Evolutionary conservation across 257 asterid genomes (phyloP).

Genomic region (Paraleonurus japonicus): DNA sequence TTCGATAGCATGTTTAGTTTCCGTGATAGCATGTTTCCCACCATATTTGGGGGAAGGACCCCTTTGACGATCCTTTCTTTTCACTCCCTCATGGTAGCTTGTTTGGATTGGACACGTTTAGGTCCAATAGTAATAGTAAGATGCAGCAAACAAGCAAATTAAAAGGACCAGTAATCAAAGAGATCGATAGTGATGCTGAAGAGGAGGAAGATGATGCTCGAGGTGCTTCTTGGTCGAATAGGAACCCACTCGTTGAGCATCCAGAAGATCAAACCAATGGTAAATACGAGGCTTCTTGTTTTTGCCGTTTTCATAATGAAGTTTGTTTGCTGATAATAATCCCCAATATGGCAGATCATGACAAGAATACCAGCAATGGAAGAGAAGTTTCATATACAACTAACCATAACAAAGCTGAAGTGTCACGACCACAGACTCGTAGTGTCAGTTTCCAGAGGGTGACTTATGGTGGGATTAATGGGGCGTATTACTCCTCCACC

Average conservation of each 20-base stretch:
- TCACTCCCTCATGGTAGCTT: slow-evolving; percentile 39
- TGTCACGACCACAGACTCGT: slow-evolving; percentile 24
- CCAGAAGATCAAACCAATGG: slow-evolving; percentile 73
- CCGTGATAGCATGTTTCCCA: slow-evolving; percentile 35
- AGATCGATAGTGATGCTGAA: slow-evolving; percentile 55
- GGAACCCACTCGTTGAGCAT: slow-evolving; percentile 69
- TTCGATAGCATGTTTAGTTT: slow-evolving; percentile 28
- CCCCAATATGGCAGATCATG: slow-evolving; percentile 33
- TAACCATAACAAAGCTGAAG: slow-evolving; percentile 26
- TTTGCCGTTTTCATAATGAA: not conserved
- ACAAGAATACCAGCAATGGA: slow-evolving; percentile 19
- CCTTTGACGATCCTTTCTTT: slow-evolving; percentile 77
- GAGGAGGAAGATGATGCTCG: slow-evolving; percentile 18
- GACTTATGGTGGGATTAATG: slow-evolving; percentile 74
- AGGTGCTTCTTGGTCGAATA: slow-evolving; percentile 33
- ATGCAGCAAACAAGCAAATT: slow-evolving; percentile 25
- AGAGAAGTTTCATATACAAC: slow-evolving; percentile 23
- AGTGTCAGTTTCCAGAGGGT: slow-evolving; percentile 65
- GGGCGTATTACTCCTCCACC: slow-evolving; percentile 67
- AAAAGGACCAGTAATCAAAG: slow-evolving; percentile 56
- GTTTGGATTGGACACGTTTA: slow-evolving; percentile 31
- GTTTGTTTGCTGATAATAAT: not conserved
- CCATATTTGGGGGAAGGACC: slow-evolving; percentile 55
- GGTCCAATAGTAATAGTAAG: slow-evolving; percentile 22
- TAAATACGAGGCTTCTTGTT: slow-evolving; percentile 20